Evolutionary conservation across 345 rosid genomes (phyloP).

Genomic region (Hibiscus syriacus): DNA sequence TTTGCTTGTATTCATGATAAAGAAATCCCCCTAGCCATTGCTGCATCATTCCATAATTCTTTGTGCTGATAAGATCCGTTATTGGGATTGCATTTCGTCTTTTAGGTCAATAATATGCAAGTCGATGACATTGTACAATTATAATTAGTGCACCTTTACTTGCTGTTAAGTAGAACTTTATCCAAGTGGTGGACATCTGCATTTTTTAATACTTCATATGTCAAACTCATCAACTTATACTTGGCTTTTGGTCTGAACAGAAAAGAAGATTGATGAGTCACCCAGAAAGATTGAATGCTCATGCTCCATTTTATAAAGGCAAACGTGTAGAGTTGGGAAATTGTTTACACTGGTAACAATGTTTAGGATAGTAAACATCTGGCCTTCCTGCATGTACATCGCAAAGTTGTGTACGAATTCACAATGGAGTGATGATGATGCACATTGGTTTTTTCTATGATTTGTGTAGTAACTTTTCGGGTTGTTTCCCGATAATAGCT

Average conservation of each 20-base stretch:
- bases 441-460: slow-evolving; percentile 5
- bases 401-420: slow-evolving; percentile 16
- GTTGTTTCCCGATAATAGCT: slow-evolving; percentile 13
- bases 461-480: neutral
- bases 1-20: too few relatives aligned
- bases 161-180: neutral
- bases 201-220: too few relatives aligned
- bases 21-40: too few relatives aligned
- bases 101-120: too few relatives aligned
- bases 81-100: too few relatives aligned
- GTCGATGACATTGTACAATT: too few relatives aligned
- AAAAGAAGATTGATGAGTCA: slow-evolving; percentile 73
- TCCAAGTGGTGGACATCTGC: neutral
- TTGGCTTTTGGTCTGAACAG: slow-evolving; percentile 35
- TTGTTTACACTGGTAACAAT: slow-evolving; percentile 19
- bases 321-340: slow-evolving; percentile 2
- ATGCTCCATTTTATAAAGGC: slow-evolving; percentile 65
- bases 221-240: neutral
- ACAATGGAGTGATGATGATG: slow-evolving; percentile 7
- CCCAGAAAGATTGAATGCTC: slow-evolving; percentile 71
- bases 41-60: neutral
- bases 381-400: slow-evolving; percentile 11
- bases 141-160: neutral
- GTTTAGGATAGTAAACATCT: slow-evolving; percentile 37
- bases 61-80: neutral